A percentile compares a stretch with the other conserved stretches of the same genome.
Evolutionary conservation across 129 eudicot species (phyloP).

Genomic region (Lactuca sativa): DNA sequence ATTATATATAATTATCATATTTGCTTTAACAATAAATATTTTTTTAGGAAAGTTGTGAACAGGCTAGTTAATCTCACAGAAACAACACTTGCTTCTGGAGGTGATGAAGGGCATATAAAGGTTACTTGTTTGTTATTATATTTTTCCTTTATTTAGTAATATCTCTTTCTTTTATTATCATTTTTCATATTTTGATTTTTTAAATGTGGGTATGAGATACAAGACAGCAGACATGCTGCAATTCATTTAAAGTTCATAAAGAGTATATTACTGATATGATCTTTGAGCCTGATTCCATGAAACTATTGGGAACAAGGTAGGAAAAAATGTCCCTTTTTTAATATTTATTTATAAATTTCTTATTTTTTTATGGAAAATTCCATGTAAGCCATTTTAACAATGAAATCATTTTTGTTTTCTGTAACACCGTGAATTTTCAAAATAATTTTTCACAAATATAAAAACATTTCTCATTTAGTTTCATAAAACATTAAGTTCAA

Average conservation of each 20-base stretch:
- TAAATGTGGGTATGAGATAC: slow-evolving; percentile 87
- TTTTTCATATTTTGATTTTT: background rate
- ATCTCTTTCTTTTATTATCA: background rate
- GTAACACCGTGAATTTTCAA: no score
- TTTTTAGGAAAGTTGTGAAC: slow-evolving; percentile 72
- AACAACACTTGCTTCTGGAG: slow-evolving; percentile 91
- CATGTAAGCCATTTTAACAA: slow-evolving; percentile 7
- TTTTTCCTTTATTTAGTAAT: background rate
- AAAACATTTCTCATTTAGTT: no score
- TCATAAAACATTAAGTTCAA: no score
- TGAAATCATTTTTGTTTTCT: slow-evolving; percentile 1
- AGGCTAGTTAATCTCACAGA: slow-evolving; percentile 87
- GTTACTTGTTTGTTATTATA: slow-evolving; percentile 29
- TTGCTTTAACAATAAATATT: slow-evolving; percentile 8
- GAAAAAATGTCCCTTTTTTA: background rate
- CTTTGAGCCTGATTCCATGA: slow-evolving; percentile 82
- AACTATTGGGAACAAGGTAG: slow-evolving; percentile 87
- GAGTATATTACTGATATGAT: slow-evolving; percentile 96
- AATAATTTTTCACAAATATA: no score
- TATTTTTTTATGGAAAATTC: background rate
- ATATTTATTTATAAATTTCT: background rate
- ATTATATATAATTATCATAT: background rate
- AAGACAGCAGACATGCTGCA: slow-evolving; percentile 85
- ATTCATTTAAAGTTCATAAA: slow-evolving; percentile 71
- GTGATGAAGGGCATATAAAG: slow-evolving; percentile 89